phyloP scores from a whole-genome alignment of 2,329 filamentous ascomycete genomes.

The Elsinoe perseae region DNA sequence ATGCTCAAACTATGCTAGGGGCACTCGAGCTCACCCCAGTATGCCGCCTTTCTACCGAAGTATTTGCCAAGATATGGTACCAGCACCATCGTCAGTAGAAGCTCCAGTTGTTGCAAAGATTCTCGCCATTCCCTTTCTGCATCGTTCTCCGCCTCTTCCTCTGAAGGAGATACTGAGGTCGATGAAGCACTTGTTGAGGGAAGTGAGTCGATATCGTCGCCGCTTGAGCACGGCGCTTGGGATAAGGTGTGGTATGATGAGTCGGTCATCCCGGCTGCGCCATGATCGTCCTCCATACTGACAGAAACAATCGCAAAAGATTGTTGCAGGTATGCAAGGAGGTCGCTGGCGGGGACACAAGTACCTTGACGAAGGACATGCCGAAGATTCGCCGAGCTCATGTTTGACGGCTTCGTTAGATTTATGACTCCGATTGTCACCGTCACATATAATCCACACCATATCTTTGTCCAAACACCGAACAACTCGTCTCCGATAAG shows the following conservation, averaged over 20 bases:
- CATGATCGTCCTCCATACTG: constrained; percentile 12
- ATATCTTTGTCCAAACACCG: background rate
- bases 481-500: no score
- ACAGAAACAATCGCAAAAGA: background rate
- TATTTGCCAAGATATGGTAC: constrained; percentile 93
- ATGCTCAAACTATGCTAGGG: background rate
- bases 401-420: constrained; percentile 6
- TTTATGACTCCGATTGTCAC: constrained; percentile 1
- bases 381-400: constrained; percentile 2
- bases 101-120: constrained; percentile 84
- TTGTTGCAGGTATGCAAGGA: background rate
- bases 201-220: constrained; percentile 43
- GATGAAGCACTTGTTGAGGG: constrained; percentile 45
- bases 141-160: constrained; percentile 58
- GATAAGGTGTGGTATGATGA: constrained; percentile 42
- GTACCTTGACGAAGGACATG: background rate
- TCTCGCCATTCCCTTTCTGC: constrained; percentile 94
- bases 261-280: constrained; percentile 25
- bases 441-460: background rate
- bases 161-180: constrained; percentile 41
- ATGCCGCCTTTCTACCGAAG: constrained; percentile 87
- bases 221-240: constrained; percentile 21
- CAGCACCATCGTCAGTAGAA: constrained; percentile 87
- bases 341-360: background rate
- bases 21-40: constrained; percentile 68